phyloP scores from a whole-genome alignment of 768 basidiomycete species.

The Tephrocybe sp. region DNA sequence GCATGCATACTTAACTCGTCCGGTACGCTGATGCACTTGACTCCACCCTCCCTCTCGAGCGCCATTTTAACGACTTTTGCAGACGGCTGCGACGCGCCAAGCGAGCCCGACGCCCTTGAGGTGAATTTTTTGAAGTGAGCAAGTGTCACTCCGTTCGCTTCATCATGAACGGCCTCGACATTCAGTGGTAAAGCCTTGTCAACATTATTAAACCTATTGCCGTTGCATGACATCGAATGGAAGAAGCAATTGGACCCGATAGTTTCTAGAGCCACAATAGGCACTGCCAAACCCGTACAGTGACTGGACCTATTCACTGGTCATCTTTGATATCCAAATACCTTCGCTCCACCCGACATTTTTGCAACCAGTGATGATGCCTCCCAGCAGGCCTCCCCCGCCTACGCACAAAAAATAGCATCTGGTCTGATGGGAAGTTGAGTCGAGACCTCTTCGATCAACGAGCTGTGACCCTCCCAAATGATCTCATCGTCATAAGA shows the following conservation, averaged over 20 bases:
- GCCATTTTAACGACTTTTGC: slow-evolving; percentile 65
- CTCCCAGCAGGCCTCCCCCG: slow-evolving; percentile 70
- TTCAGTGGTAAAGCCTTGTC: slow-evolving; percentile 38
- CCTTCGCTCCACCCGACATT: slow-evolving; percentile 67
- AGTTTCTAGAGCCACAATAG: slow-evolving; percentile 67
- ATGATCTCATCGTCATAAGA: slow-evolving; percentile 67
- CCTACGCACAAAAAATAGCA: slow-evolving; percentile 77
- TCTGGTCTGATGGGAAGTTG: slow-evolving; percentile 59
- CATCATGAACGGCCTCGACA: slow-evolving; percentile 42
- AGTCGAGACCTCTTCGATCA: slow-evolving; percentile 61
- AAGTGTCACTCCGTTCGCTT: slow-evolving; percentile 45
- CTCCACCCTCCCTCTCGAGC: slow-evolving; percentile 53
- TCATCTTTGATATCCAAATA: no score
- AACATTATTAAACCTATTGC: slow-evolving; percentile 29
- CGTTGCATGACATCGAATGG: slow-evolving; percentile 62
- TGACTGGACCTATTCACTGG: no score
- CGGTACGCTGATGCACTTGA: slow-evolving; percentile 59
- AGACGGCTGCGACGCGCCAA: slow-evolving; percentile 68
- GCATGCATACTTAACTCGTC: slow-evolving; percentile 71
- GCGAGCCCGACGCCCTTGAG: slow-evolving; percentile 64
- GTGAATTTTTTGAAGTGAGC: slow-evolving; percentile 57
- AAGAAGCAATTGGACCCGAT: slow-evolving; percentile 75
- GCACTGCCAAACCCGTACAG: no score
- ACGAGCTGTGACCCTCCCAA: slow-evolving; percentile 75
- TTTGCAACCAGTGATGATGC: slow-evolving; percentile 64